Percentiles rank a stretch among this genome's conserved stretches.
These are phyloP conservation scores for Puccinia polysora DNA, from an alignment of 1,284 basidiomycete genomes.

Conservation along the genomic window DNA sequence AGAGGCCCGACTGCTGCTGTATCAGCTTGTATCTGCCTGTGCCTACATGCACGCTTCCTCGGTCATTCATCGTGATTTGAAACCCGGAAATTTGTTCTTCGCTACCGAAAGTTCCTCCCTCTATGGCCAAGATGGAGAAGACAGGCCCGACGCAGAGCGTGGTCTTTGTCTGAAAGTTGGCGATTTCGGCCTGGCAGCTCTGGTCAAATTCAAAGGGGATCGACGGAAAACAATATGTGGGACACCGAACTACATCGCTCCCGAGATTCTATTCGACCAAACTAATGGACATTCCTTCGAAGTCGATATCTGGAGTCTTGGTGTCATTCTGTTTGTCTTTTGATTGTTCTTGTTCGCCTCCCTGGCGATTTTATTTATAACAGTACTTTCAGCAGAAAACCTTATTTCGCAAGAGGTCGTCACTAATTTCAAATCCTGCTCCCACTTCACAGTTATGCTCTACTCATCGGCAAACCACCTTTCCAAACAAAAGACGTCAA, in stretches of 20 bases:
- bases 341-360: background rate
- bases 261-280: conserved; percentile 92
- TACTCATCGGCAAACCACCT: conserved; percentile 86
- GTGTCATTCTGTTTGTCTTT: conserved; percentile 70
- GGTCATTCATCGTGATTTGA: conserved; percentile 93
- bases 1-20: conserved; percentile 84
- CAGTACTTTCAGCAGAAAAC: background rate
- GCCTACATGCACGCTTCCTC: conserved; percentile 89
- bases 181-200: conserved; percentile 92
- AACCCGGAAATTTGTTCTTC: conserved; percentile 91
- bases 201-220: conserved; percentile 93
- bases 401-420: background rate
- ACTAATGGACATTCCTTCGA: conserved; percentile 96
- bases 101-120: conserved; percentile 29
- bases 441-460: conserved; percentile 65
- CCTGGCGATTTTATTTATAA: background rate
- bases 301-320: conserved; percentile 96
- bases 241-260: conserved; percentile 97
- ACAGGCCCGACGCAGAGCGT: conserved; percentile 57
- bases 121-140: conserved; percentile 34
- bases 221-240: conserved; percentile 83
- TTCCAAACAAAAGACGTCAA: conserved; percentile 98
- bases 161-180: conserved; percentile 95
- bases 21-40: conserved; percentile 90
- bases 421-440: background rate